phyloP scores from a whole-genome alignment of 2,329 filamentous ascomycete genomes.

The Colletotrichum tofieldiae region DNA sequence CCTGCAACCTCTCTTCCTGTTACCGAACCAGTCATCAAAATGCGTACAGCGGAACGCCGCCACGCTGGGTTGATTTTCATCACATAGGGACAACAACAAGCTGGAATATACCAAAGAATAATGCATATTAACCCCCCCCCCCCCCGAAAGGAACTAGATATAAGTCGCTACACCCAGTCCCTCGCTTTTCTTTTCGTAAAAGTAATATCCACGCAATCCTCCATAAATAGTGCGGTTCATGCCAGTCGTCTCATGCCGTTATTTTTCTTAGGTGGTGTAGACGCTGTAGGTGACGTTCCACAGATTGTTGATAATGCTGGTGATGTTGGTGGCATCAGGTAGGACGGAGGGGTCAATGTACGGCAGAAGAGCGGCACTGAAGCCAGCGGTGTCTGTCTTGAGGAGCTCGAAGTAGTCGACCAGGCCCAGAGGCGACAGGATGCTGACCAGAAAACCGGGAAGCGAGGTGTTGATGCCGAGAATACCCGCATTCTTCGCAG shows the following conservation, averaged over 20 bases:
- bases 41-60: too few species aligned
- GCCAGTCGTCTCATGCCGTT: too few species aligned
- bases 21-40: too few species aligned
- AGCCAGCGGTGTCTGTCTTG: background rate
- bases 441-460: background rate
- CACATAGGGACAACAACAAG: too few species aligned
- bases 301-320: background rate
- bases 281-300: background rate
- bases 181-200: background rate
- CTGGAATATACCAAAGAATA: background rate
- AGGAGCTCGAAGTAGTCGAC: background rate
- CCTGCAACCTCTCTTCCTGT: too few species aligned
- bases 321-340: fast-evolving
- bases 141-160: background rate
- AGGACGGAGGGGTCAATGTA: background rate
- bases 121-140: background rate
- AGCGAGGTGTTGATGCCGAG: background rate
- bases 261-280: background rate
- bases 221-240: background rate
- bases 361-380: background rate
- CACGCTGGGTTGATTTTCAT: too few species aligned
- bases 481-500: background rate
- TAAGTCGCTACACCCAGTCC: background rate
- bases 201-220: too few species aligned
- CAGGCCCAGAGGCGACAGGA: background rate